Percentiles rank a stretch among this genome's conserved stretches.
Conservation (phyloP, 495 filamentous ascomycete genomes). For the Daldinia bambusicola region DNA sequence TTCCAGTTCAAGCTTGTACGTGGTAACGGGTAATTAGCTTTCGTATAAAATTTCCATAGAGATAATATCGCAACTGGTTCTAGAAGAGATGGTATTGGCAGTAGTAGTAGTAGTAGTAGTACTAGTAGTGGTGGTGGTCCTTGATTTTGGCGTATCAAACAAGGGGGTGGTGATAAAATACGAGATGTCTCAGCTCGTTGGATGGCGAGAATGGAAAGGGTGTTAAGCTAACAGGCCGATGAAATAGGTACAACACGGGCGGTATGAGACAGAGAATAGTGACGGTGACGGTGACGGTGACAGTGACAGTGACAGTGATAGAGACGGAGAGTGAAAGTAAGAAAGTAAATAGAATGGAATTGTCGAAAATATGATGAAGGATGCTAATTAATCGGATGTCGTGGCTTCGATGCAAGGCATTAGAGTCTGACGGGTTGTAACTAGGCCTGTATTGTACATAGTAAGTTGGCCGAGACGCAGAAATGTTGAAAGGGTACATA, state of each 20-base stretch:
- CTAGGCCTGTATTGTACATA: background rate
- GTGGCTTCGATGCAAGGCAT: slow-evolving; percentile 28
- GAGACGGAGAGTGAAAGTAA: too few relatives aligned
- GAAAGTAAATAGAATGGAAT: slow-evolving; percentile 7
- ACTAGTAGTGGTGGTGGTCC: slow-evolving; percentile 21
- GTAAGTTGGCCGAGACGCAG: slow-evolving; percentile 33
- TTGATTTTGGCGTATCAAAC: slow-evolving; percentile 28
- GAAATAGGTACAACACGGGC: slow-evolving; percentile 3
- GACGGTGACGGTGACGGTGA: too few relatives aligned
- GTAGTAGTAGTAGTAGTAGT: slow-evolving; percentile 32
- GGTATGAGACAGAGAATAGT: slow-evolving; percentile 7
- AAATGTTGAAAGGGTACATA: slow-evolving; percentile 27
- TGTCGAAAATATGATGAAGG: slow-evolving; percentile 25
- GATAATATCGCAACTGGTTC: slow-evolving; percentile 6
- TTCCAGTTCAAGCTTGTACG: slow-evolving; percentile 24
- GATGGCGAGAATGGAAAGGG: slow-evolving; percentile 31
- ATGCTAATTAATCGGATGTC: slow-evolving; percentile 14
- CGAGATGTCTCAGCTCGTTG: slow-evolving; percentile 41
- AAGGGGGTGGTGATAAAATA: slow-evolving; percentile 37
- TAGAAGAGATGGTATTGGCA: slow-evolving; percentile 26
- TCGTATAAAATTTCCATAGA: slow-evolving; percentile 21
- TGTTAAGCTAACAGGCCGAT: slow-evolving; percentile 20
- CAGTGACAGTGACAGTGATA: too few relatives aligned
- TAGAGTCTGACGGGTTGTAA: slow-evolving; percentile 9
- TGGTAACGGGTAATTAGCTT: slow-evolving; percentile 4